Evolutionary conservation across 2,329 filamentous ascomycete genomes (phyloP).

Genomic region (Zelopaecilomyces penicillatus): DNA sequence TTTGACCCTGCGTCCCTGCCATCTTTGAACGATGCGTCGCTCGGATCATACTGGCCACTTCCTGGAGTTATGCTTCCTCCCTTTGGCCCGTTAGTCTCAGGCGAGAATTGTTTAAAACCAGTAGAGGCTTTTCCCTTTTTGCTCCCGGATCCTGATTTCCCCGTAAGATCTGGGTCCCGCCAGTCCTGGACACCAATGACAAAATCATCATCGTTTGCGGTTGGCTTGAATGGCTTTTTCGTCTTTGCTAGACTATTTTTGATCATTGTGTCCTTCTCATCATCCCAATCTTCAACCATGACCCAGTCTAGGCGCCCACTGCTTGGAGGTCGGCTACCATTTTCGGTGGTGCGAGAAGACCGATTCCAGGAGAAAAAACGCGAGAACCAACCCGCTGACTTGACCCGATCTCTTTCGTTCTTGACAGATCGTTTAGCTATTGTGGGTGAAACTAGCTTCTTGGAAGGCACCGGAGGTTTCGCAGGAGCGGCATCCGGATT

Average conservation of each 20-base stretch:
- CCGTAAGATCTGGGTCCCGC: conserved; percentile 59
- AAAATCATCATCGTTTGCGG: conserved; percentile 41
- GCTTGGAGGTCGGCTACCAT: conserved; percentile 58
- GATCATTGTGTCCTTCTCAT: conserved; percentile 38
- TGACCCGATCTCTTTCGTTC: conserved; percentile 13
- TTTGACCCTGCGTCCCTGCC: conserved; percentile 1
- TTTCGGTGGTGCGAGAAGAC: conserved; percentile 23
- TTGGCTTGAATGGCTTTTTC: conserved; percentile 13
- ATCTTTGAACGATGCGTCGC: conserved; percentile 4
- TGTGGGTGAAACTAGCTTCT: conserved; percentile 5
- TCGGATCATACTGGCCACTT: conserved; percentile 57
- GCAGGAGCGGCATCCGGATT: conserved; percentile 17
- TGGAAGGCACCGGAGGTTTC: conserved; percentile 14
- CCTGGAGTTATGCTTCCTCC: conserved; percentile 63
- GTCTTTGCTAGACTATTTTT: conserved; percentile 29
- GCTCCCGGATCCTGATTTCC: conserved; percentile 15
- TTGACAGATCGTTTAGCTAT: conserved; percentile 21
- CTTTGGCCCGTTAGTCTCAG: conserved; percentile 32
- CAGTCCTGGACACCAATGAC: conserved; percentile 81
- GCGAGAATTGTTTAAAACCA: conserved; percentile 3
- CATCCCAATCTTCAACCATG: conserved; percentile 56
- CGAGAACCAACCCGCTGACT: conserved; percentile 35
- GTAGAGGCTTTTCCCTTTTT: conserved; percentile 5
- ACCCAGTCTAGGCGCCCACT: conserved; percentile 72
- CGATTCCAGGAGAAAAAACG: conserved; percentile 31